Evolutionary conservation across 768 basidiomycete species (phyloP).

Genomic region (Leccinum ochraceum): DNA sequence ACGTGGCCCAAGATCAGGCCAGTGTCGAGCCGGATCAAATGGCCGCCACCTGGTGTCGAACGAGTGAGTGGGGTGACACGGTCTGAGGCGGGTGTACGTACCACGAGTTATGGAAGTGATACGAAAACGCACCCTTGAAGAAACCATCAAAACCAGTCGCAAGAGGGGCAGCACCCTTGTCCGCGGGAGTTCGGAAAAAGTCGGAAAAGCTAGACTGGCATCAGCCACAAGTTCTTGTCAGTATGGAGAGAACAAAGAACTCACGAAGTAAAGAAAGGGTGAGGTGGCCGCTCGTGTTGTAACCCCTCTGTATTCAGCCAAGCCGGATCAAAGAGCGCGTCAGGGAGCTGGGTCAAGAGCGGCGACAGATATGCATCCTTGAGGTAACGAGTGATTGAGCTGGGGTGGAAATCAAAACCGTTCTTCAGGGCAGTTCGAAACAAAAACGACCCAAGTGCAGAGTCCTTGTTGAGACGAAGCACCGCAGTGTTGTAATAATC

Average conservation of each 20-base stretch:
- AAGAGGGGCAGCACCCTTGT: constrained; percentile 74
- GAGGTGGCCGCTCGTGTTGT: constrained; percentile 88
- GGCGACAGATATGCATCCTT: constrained; percentile 80
- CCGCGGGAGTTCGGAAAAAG: constrained; percentile 75
- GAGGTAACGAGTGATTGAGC: constrained; percentile 85
- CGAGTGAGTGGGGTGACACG: constrained; percentile 1
- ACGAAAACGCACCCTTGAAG: constrained; percentile 90
- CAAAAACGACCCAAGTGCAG: constrained; percentile 84
- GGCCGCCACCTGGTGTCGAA: constrained; percentile 78
- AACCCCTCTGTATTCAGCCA: constrained; percentile 92
- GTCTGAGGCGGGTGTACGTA: constrained; percentile 29
- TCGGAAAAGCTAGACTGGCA: constrained; percentile 62
- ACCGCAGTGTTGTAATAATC: constrained; percentile 95
- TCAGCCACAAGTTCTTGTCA: neutral
- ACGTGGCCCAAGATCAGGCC: constrained; percentile 81
- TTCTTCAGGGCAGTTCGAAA: constrained; percentile 93
- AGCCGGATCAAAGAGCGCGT: constrained; percentile 91
- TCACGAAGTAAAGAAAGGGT: constrained; percentile 87
- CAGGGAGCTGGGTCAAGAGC: constrained; percentile 78
- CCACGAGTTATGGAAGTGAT: constrained; percentile 96
- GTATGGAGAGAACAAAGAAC: constrained; percentile 16
- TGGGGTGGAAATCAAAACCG: constrained; percentile 92
- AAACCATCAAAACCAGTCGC: constrained; percentile 88
- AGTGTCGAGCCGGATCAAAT: constrained; percentile 85
- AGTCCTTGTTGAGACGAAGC: constrained; percentile 83